Evolutionary conservation across 1,284 basidiomycete species (phyloP).

Genomic region (Sparassis latifolia): DNA sequence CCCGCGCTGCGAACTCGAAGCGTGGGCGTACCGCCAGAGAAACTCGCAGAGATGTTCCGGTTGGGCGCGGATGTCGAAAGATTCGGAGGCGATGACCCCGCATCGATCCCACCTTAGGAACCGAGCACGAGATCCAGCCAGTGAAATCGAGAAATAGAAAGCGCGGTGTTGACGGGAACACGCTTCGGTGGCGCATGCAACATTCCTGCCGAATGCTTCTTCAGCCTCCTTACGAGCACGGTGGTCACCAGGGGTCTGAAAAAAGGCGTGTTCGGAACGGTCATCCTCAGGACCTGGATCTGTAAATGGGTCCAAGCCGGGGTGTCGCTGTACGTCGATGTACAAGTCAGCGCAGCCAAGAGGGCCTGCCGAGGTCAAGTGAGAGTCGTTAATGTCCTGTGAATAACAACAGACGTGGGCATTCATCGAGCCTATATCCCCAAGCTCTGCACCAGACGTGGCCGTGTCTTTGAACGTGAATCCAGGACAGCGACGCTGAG

Average conservation of each 20-base stretch:
- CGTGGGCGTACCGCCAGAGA: not conserved
- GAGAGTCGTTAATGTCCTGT: not conserved
- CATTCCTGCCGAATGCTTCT: slow-evolving; percentile 6
- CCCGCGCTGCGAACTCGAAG: slow-evolving; percentile 4
- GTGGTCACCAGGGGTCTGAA: not conserved
- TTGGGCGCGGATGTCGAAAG: slow-evolving; percentile 5
- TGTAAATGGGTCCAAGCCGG: not conserved
- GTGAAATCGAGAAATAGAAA: slow-evolving; percentile 6
- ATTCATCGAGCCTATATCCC: no score
- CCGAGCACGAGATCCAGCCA: slow-evolving; percentile 1
- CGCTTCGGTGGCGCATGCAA: slow-evolving; percentile 4
- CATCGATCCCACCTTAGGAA: slow-evolving; percentile 10
- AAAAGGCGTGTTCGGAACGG: not conserved
- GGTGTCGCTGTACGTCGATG: slow-evolving; percentile 1
- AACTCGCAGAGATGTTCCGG: slow-evolving; percentile 5
- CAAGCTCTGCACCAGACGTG: no score
- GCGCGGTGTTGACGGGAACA: slow-evolving; percentile 7
- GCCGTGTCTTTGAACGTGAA: no score
- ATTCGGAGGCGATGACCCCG: slow-evolving; percentile 5
- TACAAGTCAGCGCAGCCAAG: slow-evolving; percentile 4
- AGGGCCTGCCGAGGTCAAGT: not conserved
- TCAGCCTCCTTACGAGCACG: not conserved
- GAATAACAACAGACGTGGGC: no score
- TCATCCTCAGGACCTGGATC: slow-evolving; percentile 1
- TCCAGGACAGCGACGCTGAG: no score